These are phyloP conservation scores for Pelargonium cotyledonis DNA, from an alignment of 441 rosid species.

Conservation along the genomic window DNA sequence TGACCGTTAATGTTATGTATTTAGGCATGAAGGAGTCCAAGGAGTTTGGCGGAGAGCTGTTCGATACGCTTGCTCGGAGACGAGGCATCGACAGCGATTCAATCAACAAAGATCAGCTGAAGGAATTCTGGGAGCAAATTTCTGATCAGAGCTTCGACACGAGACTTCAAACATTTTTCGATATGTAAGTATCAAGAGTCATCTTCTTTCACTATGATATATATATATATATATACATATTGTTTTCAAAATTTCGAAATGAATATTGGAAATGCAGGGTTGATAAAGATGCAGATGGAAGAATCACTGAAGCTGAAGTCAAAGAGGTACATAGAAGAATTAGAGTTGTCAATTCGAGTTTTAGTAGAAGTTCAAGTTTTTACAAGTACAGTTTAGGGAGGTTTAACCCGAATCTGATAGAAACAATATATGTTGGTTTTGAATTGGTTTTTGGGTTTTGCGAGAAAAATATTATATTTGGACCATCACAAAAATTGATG, in stretches of 20 bases:
- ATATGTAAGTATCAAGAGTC: conserved; percentile 31
- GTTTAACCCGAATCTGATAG: too few relatives aligned
- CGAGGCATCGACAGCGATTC: conserved; percentile 28
- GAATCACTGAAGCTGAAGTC: conserved; percentile 42
- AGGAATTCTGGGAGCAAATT: conserved; percentile 50
- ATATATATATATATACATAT: neutral
- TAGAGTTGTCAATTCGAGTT: too few relatives aligned
- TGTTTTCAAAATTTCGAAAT: neutral
- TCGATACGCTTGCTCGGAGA: conserved; percentile 36
- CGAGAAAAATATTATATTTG: too few relatives aligned
- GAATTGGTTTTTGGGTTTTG: too few relatives aligned
- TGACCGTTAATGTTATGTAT: neutral
- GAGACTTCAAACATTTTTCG: conserved; percentile 52
- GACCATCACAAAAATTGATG: too few relatives aligned
- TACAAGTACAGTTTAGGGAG: too few relatives aligned
- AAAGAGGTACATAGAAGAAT: conserved; percentile 29
- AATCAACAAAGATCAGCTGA: conserved; percentile 28
- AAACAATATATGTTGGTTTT: too few relatives aligned
- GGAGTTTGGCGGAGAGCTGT: conserved; percentile 46
- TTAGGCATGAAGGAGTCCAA: conserved; percentile 41
- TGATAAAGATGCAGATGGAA: conserved; percentile 50
- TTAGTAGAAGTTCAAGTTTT: too few relatives aligned
- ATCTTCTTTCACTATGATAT: neutral
- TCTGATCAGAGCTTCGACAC: conserved; percentile 45
- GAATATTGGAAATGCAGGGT: conserved; percentile 32